Evolutionary conservation across 2,329 filamentous ascomycete genomes (phyloP).

Genomic region (Cryphonectria parasitica): DNA sequence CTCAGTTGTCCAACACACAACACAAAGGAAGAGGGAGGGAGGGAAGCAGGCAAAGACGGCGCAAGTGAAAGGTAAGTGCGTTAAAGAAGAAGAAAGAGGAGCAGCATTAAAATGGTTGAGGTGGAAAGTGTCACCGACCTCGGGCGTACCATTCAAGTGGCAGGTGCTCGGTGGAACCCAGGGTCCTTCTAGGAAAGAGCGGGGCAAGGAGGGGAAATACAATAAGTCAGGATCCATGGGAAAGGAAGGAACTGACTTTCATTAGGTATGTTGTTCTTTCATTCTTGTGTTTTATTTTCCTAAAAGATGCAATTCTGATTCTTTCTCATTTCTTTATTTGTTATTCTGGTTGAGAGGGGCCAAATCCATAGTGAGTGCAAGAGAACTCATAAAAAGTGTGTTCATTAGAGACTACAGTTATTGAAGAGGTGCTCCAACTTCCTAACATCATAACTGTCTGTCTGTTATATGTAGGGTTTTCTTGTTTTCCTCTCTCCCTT

Average conservation of each 20-base stretch:
- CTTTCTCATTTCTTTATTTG: too few relatives aligned
- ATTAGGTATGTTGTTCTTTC: not conserved
- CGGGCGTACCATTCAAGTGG: not conserved
- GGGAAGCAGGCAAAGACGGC: not conserved
- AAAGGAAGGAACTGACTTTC: not conserved
- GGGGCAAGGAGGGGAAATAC: not conserved
- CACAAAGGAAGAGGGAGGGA: not conserved
- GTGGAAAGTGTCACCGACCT: not conserved
- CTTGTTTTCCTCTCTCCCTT: not conserved
- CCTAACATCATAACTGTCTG: conserved; percentile 18
- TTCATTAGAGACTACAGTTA: conserved; percentile 23
- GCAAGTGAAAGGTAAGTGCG: not conserved
- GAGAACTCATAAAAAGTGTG: not conserved
- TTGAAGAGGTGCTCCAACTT: conserved; percentile 26
- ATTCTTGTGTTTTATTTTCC: not conserved
- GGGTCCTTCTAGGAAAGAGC: not conserved
- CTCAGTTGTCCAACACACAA: not conserved
- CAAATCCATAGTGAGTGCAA: too few relatives aligned
- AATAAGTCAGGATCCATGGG: not conserved
- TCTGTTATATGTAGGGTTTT: conserved; percentile 2
- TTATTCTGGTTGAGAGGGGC: too few relatives aligned
- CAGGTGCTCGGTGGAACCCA: not conserved
- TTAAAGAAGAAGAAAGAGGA: not conserved
- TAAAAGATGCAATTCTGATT: not conserved
- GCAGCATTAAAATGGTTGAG: not conserved